These are phyloP conservation scores for Sporopachydermia cereana DNA, from an alignment of 1,139 yeast genomes.

Conservation along the genomic window DNA sequence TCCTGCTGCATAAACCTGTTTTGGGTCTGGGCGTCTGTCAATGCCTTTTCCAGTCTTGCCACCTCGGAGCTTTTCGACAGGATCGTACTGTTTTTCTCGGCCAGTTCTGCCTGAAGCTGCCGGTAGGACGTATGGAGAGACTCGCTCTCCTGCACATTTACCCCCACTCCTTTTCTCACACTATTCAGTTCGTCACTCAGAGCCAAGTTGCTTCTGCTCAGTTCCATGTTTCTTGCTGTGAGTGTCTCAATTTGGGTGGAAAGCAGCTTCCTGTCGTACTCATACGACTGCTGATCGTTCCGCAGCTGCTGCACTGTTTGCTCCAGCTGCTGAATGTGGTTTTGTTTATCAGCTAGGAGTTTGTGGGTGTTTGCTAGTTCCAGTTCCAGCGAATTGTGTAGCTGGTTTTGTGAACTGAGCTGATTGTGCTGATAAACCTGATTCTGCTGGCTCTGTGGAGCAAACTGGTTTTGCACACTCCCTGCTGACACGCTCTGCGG, in stretches of 20 bases:
- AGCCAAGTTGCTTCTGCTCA: neutral
- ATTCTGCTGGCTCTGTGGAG: neutral
- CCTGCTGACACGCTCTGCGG: too few species aligned
- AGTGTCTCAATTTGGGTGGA: neutral
- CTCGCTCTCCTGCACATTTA: neutral
- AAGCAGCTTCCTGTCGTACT: neutral
- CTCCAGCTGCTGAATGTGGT: neutral
- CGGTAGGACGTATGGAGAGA: neutral
- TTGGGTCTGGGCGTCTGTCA: neutral
- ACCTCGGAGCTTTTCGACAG: neutral
- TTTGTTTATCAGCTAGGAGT: neutral
- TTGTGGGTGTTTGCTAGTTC: neutral
- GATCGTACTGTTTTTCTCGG: neutral
- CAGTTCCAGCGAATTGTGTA: neutral
- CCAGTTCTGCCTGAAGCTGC: neutral
- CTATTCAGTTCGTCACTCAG: neutral
- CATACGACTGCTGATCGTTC: neutral
- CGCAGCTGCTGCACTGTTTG: neutral
- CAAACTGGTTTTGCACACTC: too few species aligned
- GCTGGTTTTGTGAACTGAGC: neutral
- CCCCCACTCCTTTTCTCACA: neutral
- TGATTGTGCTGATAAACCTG: neutral
- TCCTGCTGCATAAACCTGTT: slow-evolving; percentile 1
- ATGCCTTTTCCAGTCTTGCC: neutral
- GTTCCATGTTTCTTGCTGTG: neutral